These are phyloP conservation scores for Gillenia trifoliata DNA, from an alignment of 306 rosid species.

Conservation along the genomic window DNA sequence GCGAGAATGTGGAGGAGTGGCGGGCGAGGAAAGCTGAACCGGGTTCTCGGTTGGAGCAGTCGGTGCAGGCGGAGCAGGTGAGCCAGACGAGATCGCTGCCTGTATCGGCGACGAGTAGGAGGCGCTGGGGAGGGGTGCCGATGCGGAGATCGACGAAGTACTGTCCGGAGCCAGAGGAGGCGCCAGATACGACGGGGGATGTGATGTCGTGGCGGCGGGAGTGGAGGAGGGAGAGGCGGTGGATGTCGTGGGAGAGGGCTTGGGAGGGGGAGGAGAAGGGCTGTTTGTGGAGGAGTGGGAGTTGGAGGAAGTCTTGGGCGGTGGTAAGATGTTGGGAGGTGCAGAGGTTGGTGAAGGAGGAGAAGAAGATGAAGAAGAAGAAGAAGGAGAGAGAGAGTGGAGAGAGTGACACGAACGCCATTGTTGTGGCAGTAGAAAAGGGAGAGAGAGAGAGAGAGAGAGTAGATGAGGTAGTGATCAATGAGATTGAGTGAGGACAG, in stretches of 20 bases:
- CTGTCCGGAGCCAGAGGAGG: conserved; percentile 67
- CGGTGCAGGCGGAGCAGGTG: conserved; percentile 56
- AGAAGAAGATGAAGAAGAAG: conserved; percentile 19
- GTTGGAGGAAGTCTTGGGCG: conserved; percentile 30
- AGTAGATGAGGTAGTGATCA: neutral
- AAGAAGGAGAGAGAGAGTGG: neutral
- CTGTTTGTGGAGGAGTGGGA: conserved; percentile 41
- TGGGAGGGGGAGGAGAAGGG: conserved; percentile 41
- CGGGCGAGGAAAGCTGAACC: conserved; percentile 59
- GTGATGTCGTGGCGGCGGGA: conserved; percentile 19
- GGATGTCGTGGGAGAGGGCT: conserved; percentile 42
- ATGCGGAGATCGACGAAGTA: conserved; percentile 61
- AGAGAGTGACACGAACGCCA: conserved; percentile 18
- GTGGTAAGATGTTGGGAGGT: conserved; percentile 6
- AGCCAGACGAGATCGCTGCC: conserved; percentile 82
- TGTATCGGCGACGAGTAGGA: conserved; percentile 67
- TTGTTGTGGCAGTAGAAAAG: conserved; percentile 1
- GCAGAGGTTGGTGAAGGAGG: conserved; percentile 2
- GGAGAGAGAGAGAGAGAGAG: conserved; percentile 5
- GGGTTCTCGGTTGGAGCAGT: conserved; percentile 33
- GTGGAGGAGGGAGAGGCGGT: conserved; percentile 53
- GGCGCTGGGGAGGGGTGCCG: conserved; percentile 66
- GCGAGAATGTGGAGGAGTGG: conserved; percentile 53
- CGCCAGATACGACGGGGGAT: conserved; percentile 62
- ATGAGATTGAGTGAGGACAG: neutral